A percentile compares a stretch with the other conserved stretches of the same genome.
Evolutionary conservation across 495 filamentous ascomycete genomes (phyloP).

Genomic region (Hypoxylon lenormandii): DNA sequence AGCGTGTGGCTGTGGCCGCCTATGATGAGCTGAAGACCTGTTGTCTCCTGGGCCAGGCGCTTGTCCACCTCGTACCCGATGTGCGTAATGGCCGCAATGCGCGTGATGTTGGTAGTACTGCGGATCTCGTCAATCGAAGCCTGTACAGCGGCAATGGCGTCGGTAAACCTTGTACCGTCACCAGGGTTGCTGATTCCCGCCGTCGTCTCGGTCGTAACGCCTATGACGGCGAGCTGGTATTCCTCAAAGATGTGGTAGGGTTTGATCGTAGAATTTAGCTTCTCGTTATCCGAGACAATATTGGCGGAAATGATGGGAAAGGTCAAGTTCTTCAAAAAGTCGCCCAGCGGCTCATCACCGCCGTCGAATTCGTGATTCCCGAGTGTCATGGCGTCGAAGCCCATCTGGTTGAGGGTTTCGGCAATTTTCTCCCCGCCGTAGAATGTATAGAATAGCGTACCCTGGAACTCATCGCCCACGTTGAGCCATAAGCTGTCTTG

Average conservation of each 20-base stretch:
- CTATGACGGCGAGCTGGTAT: constrained; percentile 67
- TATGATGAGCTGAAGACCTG: constrained; percentile 68
- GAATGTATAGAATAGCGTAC: constrained; percentile 69
- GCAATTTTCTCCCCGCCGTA: constrained; percentile 73
- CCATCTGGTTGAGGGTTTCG: constrained; percentile 69
- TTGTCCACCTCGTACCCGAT: constrained; percentile 70
- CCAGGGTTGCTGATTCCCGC: constrained; percentile 65
- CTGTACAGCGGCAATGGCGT: constrained; percentile 63
- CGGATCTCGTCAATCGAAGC: constrained; percentile 65
- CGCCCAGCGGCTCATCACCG: constrained; percentile 63
- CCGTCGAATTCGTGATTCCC: constrained; percentile 71
- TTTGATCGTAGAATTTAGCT: constrained; percentile 66
- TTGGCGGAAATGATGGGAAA: constrained; percentile 70
- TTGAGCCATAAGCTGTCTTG: constrained; percentile 68
- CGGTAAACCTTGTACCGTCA: constrained; percentile 63
- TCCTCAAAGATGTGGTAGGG: constrained; percentile 68
- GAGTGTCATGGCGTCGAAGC: constrained; percentile 70
- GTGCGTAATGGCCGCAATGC: constrained; percentile 69
- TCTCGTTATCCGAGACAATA: constrained; percentile 62
- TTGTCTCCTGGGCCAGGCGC: constrained; percentile 62
- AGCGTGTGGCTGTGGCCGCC: constrained; percentile 71
- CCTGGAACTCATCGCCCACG: constrained; percentile 71
- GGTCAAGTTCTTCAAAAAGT: constrained; percentile 67
- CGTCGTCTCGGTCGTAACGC: constrained; percentile 68
- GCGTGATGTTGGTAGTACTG: constrained; percentile 62